Percentiles rank a stretch among this genome's conserved stretches.
phyloP scores from a whole-genome alignment of 345 rosid genomes.

The Hypericum perforatum region DNA sequence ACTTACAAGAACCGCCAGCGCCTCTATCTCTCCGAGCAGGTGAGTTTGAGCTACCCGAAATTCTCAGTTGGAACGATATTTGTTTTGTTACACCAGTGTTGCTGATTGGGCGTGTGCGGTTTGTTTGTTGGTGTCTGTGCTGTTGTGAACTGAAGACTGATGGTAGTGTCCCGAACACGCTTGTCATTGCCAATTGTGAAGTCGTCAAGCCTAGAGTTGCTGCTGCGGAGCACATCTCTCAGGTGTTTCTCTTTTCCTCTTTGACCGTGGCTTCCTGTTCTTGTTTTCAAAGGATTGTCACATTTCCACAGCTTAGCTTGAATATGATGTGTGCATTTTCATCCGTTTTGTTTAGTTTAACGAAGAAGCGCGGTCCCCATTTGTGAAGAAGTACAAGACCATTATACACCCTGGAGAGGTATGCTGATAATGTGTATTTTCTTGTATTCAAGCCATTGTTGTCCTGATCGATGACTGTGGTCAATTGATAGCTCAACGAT shows the following conservation, averaged over 20 bases:
- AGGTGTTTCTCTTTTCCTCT: conserved; percentile 29
- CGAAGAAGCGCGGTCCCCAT: conserved; percentile 98
- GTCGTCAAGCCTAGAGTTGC: conserved; percentile 78
- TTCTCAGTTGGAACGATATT: neutral
- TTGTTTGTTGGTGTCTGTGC: conserved; percentile 8
- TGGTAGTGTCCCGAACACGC: conserved; percentile 86
- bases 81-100: neutral
- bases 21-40: conserved; percentile 81
- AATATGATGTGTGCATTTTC: neutral
- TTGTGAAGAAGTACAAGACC: conserved; percentile 96
- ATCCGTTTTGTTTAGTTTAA: conserved; percentile 51
- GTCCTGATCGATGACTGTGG: neutral
- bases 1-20: conserved; percentile 80
- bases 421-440: conserved; percentile 1
- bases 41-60: neutral
- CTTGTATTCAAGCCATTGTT: neutral
- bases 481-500: no score
- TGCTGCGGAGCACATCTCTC: conserved; percentile 72
- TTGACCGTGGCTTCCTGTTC: neutral
- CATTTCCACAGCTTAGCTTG: neutral
- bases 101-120: neutral
- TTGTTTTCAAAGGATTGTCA: neutral
- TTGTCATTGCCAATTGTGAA: conserved; percentile 82
- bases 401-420: conserved; percentile 99
- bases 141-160: conserved; percentile 43